These are phyloP conservation scores for Calonectria naviculata DNA, from an alignment of 2,329 filamentous ascomycete species.

Conservation along the genomic window DNA sequence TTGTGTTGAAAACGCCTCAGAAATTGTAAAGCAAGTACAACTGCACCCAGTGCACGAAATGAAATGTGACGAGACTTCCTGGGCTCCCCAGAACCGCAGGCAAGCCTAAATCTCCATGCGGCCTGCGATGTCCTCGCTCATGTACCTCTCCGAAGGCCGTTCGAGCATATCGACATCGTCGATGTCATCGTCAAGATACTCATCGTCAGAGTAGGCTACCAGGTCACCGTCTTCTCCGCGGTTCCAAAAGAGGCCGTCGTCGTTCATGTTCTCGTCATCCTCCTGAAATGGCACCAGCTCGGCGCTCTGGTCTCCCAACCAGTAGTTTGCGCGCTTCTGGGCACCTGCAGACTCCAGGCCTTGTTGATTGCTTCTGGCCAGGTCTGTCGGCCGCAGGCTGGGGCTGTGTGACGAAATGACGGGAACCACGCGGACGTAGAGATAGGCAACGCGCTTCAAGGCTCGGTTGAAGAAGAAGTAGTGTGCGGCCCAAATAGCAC, in stretches of 20 bases:
- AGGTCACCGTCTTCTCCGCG: conserved; percentile 69
- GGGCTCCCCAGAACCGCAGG: not conserved
- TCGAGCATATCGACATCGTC: conserved; percentile 53
- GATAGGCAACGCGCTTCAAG: conserved; percentile 91
- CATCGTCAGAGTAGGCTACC: conserved; percentile 63
- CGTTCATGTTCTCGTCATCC: conserved; percentile 59
- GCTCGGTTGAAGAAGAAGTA: conserved; percentile 98
- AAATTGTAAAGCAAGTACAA: conserved; percentile 12
- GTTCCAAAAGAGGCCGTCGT: conserved; percentile 67
- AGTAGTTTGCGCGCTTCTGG: conserved; percentile 84
- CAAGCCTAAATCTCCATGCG: conserved; percentile 68
- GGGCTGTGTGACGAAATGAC: conserved; percentile 75
- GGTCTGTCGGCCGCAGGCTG: conserved; percentile 49
- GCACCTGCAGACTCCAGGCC: conserved; percentile 49
- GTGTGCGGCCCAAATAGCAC: conserved; percentile 93
- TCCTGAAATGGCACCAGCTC: conserved; percentile 57
- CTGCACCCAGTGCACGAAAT: conserved; percentile 2
- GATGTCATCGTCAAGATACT: conserved; percentile 61
- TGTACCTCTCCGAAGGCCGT: conserved; percentile 61
- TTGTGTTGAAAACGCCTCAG: conserved; percentile 30
- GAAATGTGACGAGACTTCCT: conserved; percentile 1
- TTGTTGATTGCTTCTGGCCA: conserved; percentile 40
- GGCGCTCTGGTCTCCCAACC: conserved; percentile 78
- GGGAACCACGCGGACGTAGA: conserved; percentile 91
- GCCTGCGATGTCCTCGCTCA: conserved; percentile 72